phyloP scores from a whole-genome alignment of 192 early-diverging fungal genomes.

The Entophlyctis luteolus region DNA sequence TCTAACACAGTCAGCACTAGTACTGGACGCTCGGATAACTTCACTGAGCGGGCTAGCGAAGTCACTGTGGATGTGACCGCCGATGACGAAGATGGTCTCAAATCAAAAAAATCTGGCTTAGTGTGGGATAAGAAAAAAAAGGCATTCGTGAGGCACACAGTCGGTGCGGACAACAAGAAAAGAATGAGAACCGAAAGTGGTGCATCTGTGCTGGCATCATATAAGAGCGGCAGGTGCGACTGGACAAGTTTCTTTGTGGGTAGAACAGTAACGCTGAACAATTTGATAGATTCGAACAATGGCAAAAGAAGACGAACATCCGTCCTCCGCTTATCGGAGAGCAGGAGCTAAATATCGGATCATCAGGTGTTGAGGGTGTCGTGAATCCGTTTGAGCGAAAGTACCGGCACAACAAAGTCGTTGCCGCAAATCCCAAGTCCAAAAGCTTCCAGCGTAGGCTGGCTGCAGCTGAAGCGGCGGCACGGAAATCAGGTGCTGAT shows the following conservation, averaged over 20 bases:
- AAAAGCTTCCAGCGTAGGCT: slow-evolving; percentile 34
- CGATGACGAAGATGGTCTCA: slow-evolving; percentile 71
- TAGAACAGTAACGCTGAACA: background rate
- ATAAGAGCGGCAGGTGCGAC: slow-evolving; percentile 69
- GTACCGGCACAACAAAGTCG: slow-evolving; percentile 76
- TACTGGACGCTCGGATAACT: slow-evolving; percentile 48
- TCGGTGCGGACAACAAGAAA: slow-evolving; percentile 95
- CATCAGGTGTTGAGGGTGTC: background rate
- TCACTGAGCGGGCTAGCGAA: slow-evolving; percentile 75
- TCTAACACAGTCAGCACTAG: slow-evolving; percentile 42
- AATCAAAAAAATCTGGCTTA: slow-evolving; percentile 54
- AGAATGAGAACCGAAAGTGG: slow-evolving; percentile 88
- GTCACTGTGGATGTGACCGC: slow-evolving; percentile 71
- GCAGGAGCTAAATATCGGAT: slow-evolving; percentile 57
- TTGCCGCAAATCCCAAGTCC: slow-evolving; percentile 60
- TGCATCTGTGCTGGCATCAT: slow-evolving; percentile 80
- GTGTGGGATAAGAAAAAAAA: slow-evolving; percentile 94
- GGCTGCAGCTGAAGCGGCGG: slow-evolving; percentile 19
- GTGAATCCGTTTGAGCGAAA: slow-evolving; percentile 31
- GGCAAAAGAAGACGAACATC: slow-evolving; percentile 86
- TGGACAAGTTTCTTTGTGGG: background rate
- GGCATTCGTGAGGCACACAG: slow-evolving; percentile 79
- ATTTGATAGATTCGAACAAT: slow-evolving; percentile 73
- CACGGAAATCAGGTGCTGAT: slow-evolving; percentile 20
- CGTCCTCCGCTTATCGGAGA: slow-evolving; percentile 81